A percentile compares a stretch with the other conserved stretches of the same genome.
phyloP scores from a whole-genome alignment of 208 protist species.

The Trichomonas tenax region DNA sequence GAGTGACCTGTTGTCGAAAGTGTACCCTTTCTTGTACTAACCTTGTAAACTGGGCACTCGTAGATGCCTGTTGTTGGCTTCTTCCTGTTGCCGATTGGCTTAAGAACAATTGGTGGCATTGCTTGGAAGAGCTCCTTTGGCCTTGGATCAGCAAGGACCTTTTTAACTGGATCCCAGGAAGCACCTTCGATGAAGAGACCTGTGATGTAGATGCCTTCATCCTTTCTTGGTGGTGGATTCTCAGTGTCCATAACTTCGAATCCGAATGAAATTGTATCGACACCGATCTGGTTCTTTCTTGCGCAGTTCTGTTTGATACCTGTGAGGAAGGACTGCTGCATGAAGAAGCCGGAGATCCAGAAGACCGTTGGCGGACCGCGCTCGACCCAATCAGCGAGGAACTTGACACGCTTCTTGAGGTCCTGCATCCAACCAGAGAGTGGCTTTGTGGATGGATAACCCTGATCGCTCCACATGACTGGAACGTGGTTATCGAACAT shows the following conservation, averaged over 20 bases:
- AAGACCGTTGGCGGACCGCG: constrained; percentile 42
- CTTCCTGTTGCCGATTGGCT: constrained; percentile 27
- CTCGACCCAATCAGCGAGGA: constrained; percentile 57
- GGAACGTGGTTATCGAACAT: constrained; percentile 87
- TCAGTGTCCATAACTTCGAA: constrained; percentile 47
- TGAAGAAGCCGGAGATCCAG: constrained; percentile 57
- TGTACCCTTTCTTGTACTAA: constrained; percentile 36
- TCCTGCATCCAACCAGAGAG: constrained; percentile 84
- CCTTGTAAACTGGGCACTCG: constrained; percentile 52
- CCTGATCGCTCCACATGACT: constrained; percentile 58
- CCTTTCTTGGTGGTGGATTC: constrained; percentile 48
- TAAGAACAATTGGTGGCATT: constrained; percentile 44
- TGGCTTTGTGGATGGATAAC: constrained; percentile 90
- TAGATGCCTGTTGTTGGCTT: constrained; percentile 37
- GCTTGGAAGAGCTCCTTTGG: constrained; percentile 45
- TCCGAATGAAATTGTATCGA: constrained; percentile 47
- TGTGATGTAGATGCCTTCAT: constrained; percentile 73
- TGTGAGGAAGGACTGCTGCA: constrained; percentile 91
- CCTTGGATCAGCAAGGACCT: constrained; percentile 27
- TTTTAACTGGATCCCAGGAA: constrained; percentile 41
- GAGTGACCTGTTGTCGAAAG: constrained; percentile 90
- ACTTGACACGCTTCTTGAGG: constrained; percentile 65
- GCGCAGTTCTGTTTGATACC: constrained; percentile 64
- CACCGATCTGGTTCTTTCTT: constrained; percentile 41
- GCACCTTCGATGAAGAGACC: constrained; percentile 77